Conservation (phyloP, 2,329 filamentous ascomycete species). For the Fusarium sp. region DNA sequence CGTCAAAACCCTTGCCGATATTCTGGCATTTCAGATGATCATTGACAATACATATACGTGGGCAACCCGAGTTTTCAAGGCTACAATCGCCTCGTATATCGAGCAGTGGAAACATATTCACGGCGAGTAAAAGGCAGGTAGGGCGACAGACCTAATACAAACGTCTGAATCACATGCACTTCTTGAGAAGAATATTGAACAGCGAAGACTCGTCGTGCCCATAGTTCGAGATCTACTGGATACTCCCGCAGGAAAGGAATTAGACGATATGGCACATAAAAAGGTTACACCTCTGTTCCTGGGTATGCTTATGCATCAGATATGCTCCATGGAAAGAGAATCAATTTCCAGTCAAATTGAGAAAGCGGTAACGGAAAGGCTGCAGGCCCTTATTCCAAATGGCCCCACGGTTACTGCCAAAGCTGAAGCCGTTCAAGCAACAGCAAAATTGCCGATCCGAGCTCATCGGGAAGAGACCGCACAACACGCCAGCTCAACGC, state of each 20-base stretch:
- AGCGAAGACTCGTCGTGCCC: background rate
- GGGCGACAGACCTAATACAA: too few species aligned
- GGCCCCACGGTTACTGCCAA: background rate
- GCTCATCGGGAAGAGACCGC: background rate
- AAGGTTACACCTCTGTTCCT: constrained; percentile 13
- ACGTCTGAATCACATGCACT: background rate
- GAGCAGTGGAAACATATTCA: constrained; percentile 22
- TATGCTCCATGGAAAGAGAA: background rate
- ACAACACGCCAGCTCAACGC: background rate
- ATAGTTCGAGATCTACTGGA: constrained; percentile 5
- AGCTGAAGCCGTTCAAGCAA: background rate
- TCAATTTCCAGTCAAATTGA: background rate
- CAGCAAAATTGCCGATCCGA: background rate
- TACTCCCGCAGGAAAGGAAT: background rate
- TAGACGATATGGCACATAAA: background rate
- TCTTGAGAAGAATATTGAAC: background rate
- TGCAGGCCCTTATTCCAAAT: background rate
- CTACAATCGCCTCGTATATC: constrained; percentile 27
- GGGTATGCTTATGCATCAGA: constrained; percentile 13
- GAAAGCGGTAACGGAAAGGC: background rate
- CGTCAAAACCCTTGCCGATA: constrained; percentile 5
- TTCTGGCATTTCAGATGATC: constrained; percentile 21
- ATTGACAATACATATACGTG: constrained; percentile 38
- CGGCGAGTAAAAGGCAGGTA: too few species aligned
- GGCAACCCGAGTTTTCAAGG: constrained; percentile 32